Conservation (phyloP, 257 asterid genomes). For the Plantago major region DNA sequence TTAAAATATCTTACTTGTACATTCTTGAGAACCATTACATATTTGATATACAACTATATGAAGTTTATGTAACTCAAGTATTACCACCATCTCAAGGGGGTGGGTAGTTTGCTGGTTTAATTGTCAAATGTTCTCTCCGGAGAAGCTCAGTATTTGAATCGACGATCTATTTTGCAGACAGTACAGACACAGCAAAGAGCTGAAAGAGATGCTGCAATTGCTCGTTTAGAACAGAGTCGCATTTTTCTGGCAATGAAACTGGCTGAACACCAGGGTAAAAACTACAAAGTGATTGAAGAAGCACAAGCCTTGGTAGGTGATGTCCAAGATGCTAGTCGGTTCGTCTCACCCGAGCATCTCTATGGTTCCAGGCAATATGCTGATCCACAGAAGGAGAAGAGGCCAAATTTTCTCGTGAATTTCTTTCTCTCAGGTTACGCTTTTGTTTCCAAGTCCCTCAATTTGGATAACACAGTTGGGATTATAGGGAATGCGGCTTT, state of each 20-base stretch:
- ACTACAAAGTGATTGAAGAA: conserved; percentile 86
- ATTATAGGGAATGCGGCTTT: conserved; percentile 85
- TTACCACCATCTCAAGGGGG: too few species aligned
- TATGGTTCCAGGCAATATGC: conserved; percentile 36
- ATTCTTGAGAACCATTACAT: too few species aligned
- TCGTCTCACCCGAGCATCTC: conserved; percentile 53
- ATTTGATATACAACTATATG: too few species aligned
- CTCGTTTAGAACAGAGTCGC: conserved; percentile 90
- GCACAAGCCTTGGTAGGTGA: conserved; percentile 86
- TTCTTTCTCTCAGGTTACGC: conserved; percentile 46
- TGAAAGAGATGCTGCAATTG: conserved; percentile 88
- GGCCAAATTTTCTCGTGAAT: conserved; percentile 40
- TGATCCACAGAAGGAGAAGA: conserved; percentile 29
- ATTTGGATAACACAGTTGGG: conserved; percentile 67
- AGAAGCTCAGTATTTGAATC: too few species aligned
- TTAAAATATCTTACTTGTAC: too few species aligned
- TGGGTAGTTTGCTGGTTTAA: too few species aligned
- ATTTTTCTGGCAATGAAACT: conserved; percentile 83
- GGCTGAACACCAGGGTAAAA: conserved; percentile 96
- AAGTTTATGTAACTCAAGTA: too few species aligned
- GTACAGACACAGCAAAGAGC: conserved; percentile 80
- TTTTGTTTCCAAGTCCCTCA: conserved; percentile 56
- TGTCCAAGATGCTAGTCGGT: conserved; percentile 56
- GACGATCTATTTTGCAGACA: conserved; percentile 37
- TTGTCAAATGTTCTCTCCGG: too few species aligned